Conservation (phyloP, 2,329 filamentous ascomycete genomes). For the Arthrobotrys iridis region DNA sequence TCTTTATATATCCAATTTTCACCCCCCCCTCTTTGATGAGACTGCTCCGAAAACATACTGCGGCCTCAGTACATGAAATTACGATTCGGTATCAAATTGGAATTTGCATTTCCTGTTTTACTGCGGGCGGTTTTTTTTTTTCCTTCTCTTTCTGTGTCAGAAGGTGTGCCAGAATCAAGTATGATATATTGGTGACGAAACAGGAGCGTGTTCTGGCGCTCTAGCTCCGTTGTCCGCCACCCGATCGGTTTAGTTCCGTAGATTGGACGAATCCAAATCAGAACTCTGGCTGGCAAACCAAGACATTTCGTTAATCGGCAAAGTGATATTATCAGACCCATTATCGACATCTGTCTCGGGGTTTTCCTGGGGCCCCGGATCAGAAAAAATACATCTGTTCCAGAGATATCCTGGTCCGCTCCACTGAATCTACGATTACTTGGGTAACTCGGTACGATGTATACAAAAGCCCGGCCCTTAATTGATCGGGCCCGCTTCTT, state of each 20-base stretch:
- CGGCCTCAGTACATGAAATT: background rate
- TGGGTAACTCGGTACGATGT: too few species aligned
- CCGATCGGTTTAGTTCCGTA: constrained; percentile 18
- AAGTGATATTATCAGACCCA: background rate
- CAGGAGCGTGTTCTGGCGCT: background rate
- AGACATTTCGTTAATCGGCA: background rate
- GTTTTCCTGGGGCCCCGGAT: too few species aligned
- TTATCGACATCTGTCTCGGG: background rate
- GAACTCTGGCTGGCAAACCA: background rate
- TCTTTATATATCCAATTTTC: constrained; percentile 13
- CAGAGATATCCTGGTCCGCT: too few species aligned
- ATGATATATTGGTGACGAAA: constrained; percentile 53
- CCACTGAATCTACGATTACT: too few species aligned
- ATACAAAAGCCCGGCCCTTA: too few species aligned
- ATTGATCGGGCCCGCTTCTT: too few species aligned
- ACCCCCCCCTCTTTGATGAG: too few species aligned
- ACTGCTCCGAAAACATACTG: background rate
- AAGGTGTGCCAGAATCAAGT: background rate
- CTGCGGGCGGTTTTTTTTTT: background rate
- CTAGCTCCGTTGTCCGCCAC: constrained; percentile 16
- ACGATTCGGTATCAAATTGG: background rate
- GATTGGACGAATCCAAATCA: background rate
- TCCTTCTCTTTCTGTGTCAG: background rate
- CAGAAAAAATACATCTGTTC: too few species aligned
- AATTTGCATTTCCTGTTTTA: background rate